Base-by-base conservation (phyloP, 345 rosid species). In the Salix caprea region DNA sequence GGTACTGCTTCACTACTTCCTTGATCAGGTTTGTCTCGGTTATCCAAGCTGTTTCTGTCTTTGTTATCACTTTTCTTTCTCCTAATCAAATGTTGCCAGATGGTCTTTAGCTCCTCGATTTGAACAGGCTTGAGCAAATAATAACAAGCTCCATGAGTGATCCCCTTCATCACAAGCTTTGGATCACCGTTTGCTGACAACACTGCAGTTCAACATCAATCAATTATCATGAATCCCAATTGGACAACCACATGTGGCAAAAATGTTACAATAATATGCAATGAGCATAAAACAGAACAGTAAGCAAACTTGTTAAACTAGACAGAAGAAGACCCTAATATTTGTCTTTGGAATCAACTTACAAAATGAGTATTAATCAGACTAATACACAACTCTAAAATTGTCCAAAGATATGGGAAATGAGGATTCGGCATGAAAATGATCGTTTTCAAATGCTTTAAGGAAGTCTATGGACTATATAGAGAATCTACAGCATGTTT, bases 81-180 rank as follows among this genome's bases (percentile, higher is more conserved):
- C 78, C 84, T 74, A 56, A 82, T 67, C 8, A 82, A 79, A 70
- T 78, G 84, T 71, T 82, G 84, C 84, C 84, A 82, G 32, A 82
- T 82, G 81, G 75, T 82, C 65, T 74, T 74, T 21, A 82, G 76
- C 70, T 82, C 84, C 65, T 82, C 84, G 12, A 82, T 78, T 26
- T 79, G 84, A 54, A 82, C 72, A 40, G 84, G 84, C 70, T 82
- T 82, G 70, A 82, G 74, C 75, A 82, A 78, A 67, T 82, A 82
- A 54, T 82, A 81, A 78, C 84, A 82, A 71, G 84, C 84, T 54
- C 84, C 84, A 70, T 82, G 84, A 70, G 76, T 77, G n/a, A 82
- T 82, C 74, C 84, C 84, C 67, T 82, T 82, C 84, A 82, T 82
- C 74, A 82, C 84, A 44, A 82, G 78, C 70, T 82, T 82, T 11